Percentiles rank a stretch among this genome's conserved stretches.
Evolutionary conservation across 176 grass and related monocot species (phyloP).

Genomic region (Themeda triandra): DNA sequence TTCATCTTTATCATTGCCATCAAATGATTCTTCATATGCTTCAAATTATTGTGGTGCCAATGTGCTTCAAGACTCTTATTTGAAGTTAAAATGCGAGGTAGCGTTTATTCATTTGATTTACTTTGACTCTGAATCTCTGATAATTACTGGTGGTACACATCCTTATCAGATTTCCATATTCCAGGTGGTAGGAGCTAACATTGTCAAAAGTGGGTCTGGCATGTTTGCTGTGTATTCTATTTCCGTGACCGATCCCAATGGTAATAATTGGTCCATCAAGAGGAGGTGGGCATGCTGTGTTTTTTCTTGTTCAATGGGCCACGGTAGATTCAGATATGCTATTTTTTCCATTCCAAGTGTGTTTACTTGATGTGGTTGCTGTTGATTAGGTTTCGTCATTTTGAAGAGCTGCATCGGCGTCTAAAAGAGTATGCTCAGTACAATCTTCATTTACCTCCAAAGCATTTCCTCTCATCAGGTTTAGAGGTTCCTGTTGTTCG

Average conservation of each 20-base stretch:
- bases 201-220: conserved; percentile 98
- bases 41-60: conserved; percentile 58
- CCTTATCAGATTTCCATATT: conserved; percentile 32
- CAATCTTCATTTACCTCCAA: conserved; percentile 88
- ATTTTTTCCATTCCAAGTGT: not conserved
- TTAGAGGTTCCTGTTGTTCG: conserved; percentile 85
- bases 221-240: conserved; percentile 98
- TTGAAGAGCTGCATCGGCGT: conserved; percentile 94
- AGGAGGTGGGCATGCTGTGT: conserved; percentile 61
- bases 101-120: conserved; percentile 5
- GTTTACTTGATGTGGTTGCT: not conserved
- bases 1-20: conserved; percentile 62
- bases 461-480: conserved; percentile 97
- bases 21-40: conserved; percentile 58
- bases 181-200: conserved; percentile 92
- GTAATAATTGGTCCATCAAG: conserved; percentile 95
- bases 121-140: not conserved
- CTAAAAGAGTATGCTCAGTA: conserved; percentile 97
- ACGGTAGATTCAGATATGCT: not conserved
- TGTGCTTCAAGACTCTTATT: conserved; percentile 85
- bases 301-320: conserved; percentile 19
- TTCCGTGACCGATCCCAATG: conserved; percentile 80
- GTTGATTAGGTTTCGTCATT: conserved; percentile 86
- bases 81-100: conserved; percentile 99
- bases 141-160: conserved; percentile 16